Base-by-base conservation (phyloP, 2,329 filamentous ascomycete species). In the Sphaerulina vaccinii region DNA sequence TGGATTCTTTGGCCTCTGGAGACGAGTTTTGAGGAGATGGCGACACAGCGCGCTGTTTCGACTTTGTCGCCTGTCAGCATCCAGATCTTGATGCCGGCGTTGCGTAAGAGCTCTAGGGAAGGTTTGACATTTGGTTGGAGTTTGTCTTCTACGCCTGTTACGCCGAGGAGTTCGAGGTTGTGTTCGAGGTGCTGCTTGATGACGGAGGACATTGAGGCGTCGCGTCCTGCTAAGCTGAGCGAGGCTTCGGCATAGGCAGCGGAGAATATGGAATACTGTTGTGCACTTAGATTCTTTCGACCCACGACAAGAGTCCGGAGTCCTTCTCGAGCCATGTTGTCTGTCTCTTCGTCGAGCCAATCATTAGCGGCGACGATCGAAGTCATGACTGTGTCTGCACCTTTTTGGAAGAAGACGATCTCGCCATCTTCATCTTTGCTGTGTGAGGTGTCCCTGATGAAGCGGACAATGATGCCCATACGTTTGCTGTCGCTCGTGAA, bases 31-130 rank as follows among this genome's bases (percentile, higher is more conserved):
- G 92, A 91, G 65, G 88, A 95, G 37, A 99, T 87, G 1, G 93
- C 95, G 10, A 99, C 92, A 71, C 93, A 99, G 29, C 93, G 85
- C 13, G 93, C 93, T 11, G 93, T 99, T 73, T 99, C 93, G 2
- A 99, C 89, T 72, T 99, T 99, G 77, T 99, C 93, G 40, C 93
- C 93, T 0, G 93, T 99, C 68, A 99, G 78, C 93, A 99, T 99
- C 93, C 93, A 99, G 44, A 99, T 97, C 71, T 97, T 97, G 73
- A 99, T 93, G 21, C 93, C 93, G 0, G 93, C 93, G 64, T 99
- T 99, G 60, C 93, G 88, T 46, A 99, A 81, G 4, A 99, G 82
- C 70, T 99, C 95, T 5, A 99, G 79, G 0, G 90, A 96, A 1
- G 92, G 88, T 70, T 97, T 99, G 65, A 99, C 93, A 65, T 97